phyloP scores from a whole-genome alignment of 305 asterid species.

The Rubia tinctorum region DNA sequence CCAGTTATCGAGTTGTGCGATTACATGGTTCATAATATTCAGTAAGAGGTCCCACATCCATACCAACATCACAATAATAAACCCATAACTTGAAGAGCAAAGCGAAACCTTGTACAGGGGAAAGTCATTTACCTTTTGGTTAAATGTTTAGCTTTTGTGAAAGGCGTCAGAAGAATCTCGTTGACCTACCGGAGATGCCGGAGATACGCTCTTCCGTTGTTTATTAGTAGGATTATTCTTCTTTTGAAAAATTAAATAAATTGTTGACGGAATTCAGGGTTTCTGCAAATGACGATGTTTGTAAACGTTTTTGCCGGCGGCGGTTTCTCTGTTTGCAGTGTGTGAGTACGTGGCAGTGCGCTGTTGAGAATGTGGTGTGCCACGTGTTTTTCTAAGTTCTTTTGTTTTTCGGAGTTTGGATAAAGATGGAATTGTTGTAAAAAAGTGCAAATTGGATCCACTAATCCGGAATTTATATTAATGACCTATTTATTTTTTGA shows the following conservation, averaged over 20 bases:
- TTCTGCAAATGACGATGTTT: background rate
- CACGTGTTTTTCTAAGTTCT: background rate
- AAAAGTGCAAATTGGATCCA: background rate
- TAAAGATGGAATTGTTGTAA: background rate
- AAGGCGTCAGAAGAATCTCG: background rate
- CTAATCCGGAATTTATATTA: background rate
- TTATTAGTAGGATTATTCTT: background rate
- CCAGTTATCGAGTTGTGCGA: background rate
- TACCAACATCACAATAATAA: background rate
- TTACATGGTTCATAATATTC: background rate
- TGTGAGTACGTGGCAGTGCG: constrained; percentile 2
- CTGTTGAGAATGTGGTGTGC: background rate
- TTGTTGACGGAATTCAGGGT: background rate
- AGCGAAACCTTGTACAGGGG: background rate
- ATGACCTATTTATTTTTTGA: too few species aligned
- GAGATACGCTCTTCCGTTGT: background rate
- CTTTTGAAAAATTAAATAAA: background rate
- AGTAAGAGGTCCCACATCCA: background rate
- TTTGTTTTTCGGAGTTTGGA: too few species aligned
- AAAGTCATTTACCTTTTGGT: background rate
- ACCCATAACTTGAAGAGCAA: background rate
- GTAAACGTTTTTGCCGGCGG: background rate
- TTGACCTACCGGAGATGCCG: constrained; percentile 3
- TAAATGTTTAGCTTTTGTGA: background rate
- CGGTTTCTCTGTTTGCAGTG: background rate